These are phyloP conservation scores for Pseudogymnoascus sp. DNA, from an alignment of 2,329 filamentous ascomycete species.

Conservation along the genomic window DNA sequence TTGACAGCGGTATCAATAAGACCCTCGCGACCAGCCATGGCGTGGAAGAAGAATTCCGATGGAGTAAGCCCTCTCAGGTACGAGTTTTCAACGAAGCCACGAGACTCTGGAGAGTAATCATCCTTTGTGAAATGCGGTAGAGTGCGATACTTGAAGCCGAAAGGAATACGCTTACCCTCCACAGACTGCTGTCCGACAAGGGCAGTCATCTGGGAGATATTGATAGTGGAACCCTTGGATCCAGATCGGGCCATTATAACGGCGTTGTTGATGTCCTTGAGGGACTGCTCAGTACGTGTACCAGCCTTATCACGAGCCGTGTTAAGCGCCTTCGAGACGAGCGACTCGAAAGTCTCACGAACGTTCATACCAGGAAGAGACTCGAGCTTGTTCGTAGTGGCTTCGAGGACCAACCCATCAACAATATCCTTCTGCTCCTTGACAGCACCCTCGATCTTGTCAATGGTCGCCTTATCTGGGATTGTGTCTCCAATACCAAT, in stretches of 20 bases:
- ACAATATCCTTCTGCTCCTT: constrained; percentile 75
- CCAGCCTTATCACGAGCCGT: constrained; percentile 94
- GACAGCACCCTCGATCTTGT: constrained; percentile 75
- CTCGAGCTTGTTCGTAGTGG: constrained; percentile 81
- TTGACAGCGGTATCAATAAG: constrained; percentile 99
- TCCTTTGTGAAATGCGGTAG: constrained; percentile 98
- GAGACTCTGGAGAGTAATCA: constrained; percentile 93
- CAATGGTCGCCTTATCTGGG: constrained; percentile 76
- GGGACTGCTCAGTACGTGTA: constrained; percentile 79
- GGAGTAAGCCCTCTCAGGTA: constrained; percentile 94
- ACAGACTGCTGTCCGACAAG: constrained; percentile 97
- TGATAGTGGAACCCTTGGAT: constrained; percentile 98
- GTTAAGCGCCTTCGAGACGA: constrained; percentile 89
- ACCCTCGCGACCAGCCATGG: constrained; percentile 99
- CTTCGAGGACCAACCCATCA: constrained; percentile 61
- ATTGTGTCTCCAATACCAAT: constrained; percentile 98
- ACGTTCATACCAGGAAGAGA: constrained; percentile 97
- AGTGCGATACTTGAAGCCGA: constrained; percentile 97
- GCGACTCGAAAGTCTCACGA: constrained; percentile 95
- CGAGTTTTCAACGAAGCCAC: constrained; percentile 97
- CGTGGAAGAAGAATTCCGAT: constrained; percentile 98
- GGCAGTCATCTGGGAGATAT: constrained; percentile 99
- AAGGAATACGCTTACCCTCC: constrained; percentile 97
- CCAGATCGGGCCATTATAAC: constrained; percentile 94
- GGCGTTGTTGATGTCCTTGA: constrained; percentile 95